Percentiles rank a stretch among this genome's conserved stretches.
phyloP scores from a whole-genome alignment of 2,329 filamentous ascomycete genomes.

The Exserohilum rostratum region DNA sequence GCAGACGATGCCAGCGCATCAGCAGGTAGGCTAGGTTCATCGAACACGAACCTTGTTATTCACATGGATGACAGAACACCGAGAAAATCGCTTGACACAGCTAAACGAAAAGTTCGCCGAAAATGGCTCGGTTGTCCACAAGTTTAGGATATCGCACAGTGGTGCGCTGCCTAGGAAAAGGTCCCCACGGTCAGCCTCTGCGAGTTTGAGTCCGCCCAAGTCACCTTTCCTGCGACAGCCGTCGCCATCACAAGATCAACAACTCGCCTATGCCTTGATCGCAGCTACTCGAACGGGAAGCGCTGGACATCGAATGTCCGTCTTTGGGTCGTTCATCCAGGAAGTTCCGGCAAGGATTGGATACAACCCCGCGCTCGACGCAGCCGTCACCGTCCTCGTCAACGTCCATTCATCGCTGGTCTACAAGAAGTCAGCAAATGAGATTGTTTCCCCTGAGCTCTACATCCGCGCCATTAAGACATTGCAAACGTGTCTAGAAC shows the following conservation, averaged over 20 bases:
- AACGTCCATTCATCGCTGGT: slow-evolving; percentile 36
- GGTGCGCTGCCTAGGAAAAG: slow-evolving; percentile 8
- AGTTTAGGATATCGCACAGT: slow-evolving; percentile 34
- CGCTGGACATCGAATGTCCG: slow-evolving; percentile 38
- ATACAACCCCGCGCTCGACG: slow-evolving; percentile 40
- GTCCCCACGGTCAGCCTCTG: slow-evolving; percentile 15
- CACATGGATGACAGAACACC: slow-evolving; percentile 16
- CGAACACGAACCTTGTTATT: not conserved
- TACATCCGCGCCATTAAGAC: slow-evolving; percentile 42
- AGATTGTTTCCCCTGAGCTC: slow-evolving; percentile 34
- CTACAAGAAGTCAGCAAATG: slow-evolving; percentile 27
- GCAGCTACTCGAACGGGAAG: slow-evolving; percentile 33
- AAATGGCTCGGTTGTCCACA: slow-evolving; percentile 36
- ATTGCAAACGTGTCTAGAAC: slow-evolving; percentile 36
- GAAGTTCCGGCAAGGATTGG: slow-evolving; percentile 41
- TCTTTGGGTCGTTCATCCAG: slow-evolving; percentile 41
- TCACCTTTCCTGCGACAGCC: slow-evolving; percentile 29
- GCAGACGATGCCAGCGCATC: not conserved
- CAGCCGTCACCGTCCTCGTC: slow-evolving; percentile 39
- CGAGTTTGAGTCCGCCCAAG: slow-evolving; percentile 19
- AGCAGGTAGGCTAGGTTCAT: not conserved
- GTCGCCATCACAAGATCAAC: slow-evolving; percentile 34
- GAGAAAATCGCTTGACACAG: slow-evolving; percentile 25
- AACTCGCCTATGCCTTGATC: slow-evolving; percentile 37
- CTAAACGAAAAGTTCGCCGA: slow-evolving; percentile 34